Evolutionary conservation across 2,329 filamentous ascomycete species (phyloP), one percentile per base, ranked within the genome.

Genomic region (Mollisiaceae sp.): DNA sequence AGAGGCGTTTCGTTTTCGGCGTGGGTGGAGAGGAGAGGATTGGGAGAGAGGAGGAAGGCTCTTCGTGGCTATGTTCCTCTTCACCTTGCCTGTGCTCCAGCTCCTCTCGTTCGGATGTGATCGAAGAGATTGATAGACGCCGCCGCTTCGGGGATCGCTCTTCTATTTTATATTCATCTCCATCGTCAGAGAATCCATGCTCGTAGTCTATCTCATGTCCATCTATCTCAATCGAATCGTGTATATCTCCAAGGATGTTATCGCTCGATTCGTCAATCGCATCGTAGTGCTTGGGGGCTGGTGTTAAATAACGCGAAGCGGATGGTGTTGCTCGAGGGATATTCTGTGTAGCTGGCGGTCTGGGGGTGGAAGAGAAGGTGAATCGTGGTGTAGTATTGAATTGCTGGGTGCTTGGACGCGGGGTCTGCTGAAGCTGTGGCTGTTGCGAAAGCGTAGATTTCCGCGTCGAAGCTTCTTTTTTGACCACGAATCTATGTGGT

Each of bases 401-500:
- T 66, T 75, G 75, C 59, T 73, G 74, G 14, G 68, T 65, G 63
- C 67, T 68, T 50, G 69, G 63, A 39, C 60, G 67, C 41, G 69
- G 69, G n/a, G 69, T 69, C 47, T 71, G 62, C 59, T 72, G 66
- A 9, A 18, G 18, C 64, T 70, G 71, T 8, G 68, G 61, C 39
- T 71, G 50, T 18, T 54, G 50, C 50, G 50, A 54, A 54, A 54
- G 61, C 3, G 71, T 70, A 5, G 72, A 67, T 50, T 67, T 69
- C 47, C 67, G 66, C 8, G 63, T 59, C 27, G 64, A 60, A 43
- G 68, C 59, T 58, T 71, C 66, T 52, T 73, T 74, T 54, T 75
- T 73, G 55, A 77, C 72, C 60, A 78, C 66, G 66, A 78, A 79
- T 41, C 77, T 73, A 68, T 77, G 76, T 0, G 77, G 77, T 9